Conservation (phyloP, 352 stramenopile species). For the Phytophthora meadii region DNA sequence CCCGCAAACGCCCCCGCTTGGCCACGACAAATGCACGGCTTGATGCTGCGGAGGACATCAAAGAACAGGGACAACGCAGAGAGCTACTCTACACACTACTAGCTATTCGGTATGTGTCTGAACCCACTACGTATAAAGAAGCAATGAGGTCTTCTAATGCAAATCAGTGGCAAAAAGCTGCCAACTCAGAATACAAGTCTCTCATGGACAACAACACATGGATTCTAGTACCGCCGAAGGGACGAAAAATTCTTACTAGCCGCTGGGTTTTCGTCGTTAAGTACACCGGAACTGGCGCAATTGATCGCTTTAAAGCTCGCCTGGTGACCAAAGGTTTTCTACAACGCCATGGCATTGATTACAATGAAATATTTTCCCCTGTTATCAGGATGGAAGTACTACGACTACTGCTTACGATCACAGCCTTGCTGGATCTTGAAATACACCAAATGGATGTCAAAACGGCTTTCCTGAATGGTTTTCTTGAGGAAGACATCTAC, state of each 20-base stretch:
- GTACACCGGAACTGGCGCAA: slow-evolving; percentile 6
- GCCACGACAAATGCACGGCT: too few relatives aligned
- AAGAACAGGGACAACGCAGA: too few relatives aligned
- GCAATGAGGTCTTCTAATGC: too few relatives aligned
- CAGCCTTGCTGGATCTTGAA: background rate
- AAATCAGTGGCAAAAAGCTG: too few relatives aligned
- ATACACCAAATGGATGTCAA: slow-evolving; percentile 40
- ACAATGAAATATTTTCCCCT: slow-evolving; percentile 16
- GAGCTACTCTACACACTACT: too few relatives aligned
- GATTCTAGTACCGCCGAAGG: background rate
- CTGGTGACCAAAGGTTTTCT: slow-evolving; percentile 18
- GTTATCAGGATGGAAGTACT: slow-evolving; percentile 18
- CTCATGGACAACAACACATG: slow-evolving; percentile 21
- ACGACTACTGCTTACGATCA: background rate
- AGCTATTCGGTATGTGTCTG: too few relatives aligned
- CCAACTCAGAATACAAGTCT: background rate
- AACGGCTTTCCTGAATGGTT: slow-evolving; percentile 31
- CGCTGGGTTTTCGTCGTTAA: slow-evolving; percentile 27
- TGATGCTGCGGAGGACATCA: too few relatives aligned
- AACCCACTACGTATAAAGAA: too few relatives aligned
- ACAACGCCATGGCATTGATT: slow-evolving; percentile 19
- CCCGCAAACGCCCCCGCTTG: too few relatives aligned
- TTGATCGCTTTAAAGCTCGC: slow-evolving; percentile 22
- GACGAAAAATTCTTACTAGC: background rate
- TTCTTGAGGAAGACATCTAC: slow-evolving; percentile 26